Evolutionary conservation across 306 rosid genomes (phyloP).

Genomic region (Trifolium dubium): DNA sequence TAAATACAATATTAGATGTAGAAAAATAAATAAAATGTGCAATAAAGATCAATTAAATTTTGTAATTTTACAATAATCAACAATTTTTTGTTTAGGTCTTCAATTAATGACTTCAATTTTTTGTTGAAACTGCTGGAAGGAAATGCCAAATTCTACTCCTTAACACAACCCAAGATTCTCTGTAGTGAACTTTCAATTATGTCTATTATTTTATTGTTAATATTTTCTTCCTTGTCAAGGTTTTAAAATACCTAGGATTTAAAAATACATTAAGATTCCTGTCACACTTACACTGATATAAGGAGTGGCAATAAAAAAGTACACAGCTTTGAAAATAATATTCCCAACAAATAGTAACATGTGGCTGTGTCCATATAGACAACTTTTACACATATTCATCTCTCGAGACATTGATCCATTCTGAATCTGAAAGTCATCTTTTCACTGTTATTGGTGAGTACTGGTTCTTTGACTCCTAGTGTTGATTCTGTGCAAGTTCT

Average conservation of each 20-base stretch:
- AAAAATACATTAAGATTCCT: constrained; percentile 5
- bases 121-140: too few relatives aligned
- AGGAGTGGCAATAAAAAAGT: not conserved
- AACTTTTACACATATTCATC: not conserved
- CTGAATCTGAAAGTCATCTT: not conserved
- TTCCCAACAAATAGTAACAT: not conserved
- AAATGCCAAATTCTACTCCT: not conserved
- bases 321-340: not conserved
- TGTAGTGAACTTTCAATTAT: not conserved
- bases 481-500: not conserved
- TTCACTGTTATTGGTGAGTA: not conserved
- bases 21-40: not conserved
- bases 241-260: constrained; percentile 10
- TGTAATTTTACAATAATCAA: not conserved
- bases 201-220: constrained; percentile 3
- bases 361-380: not conserved
- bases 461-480: not conserved
- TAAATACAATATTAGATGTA: not conserved
- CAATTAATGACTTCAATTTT: not conserved
- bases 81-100: not conserved
- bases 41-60: not conserved
- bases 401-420: not conserved
- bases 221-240: not conserved
- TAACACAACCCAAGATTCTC: not conserved
- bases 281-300: not conserved